A percentile compares a stretch with the other conserved stretches of the same genome.
Evolutionary conservation across 2,329 filamentous ascomycete genomes (phyloP).

Genomic region (Teratosphaeria pseudoeucalypti): DNA sequence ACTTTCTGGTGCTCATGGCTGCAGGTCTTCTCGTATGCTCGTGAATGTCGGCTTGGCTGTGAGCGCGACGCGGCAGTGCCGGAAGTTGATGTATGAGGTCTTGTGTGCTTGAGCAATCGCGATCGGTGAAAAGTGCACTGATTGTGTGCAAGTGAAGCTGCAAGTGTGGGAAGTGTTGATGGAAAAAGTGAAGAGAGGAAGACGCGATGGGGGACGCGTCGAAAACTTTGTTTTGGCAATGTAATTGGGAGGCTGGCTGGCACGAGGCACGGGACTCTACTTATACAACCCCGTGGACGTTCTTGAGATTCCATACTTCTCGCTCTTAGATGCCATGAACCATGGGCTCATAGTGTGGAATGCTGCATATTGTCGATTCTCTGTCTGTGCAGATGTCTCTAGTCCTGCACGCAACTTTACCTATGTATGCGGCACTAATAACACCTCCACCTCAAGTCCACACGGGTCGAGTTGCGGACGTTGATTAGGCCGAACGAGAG

Average conservation of each 20-base stretch:
- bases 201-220: neutral
- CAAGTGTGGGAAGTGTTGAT: neutral
- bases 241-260: neutral
- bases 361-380: no score
- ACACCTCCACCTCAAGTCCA: neutral
- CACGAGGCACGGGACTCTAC: no score
- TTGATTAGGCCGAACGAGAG: no score
- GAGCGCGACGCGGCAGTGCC: neutral
- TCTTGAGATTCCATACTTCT: no score
- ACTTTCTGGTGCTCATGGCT: slow-evolving; percentile 1
- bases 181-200: neutral
- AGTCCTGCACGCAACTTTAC: no score
- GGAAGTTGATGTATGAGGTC: neutral
- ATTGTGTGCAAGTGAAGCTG: neutral
- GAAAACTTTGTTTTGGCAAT: neutral
- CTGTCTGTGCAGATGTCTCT: no score
- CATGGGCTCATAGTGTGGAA: no score
- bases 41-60: neutral
- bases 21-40: neutral
- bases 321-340: no score
- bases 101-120: neutral
- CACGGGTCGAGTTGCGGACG: neutral
- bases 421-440: neutral
- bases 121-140: neutral
- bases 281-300: no score